Evolutionary conservation across 495 filamentous ascomycete genomes (phyloP).

Genomic region (Schizothecium vesticola): DNA sequence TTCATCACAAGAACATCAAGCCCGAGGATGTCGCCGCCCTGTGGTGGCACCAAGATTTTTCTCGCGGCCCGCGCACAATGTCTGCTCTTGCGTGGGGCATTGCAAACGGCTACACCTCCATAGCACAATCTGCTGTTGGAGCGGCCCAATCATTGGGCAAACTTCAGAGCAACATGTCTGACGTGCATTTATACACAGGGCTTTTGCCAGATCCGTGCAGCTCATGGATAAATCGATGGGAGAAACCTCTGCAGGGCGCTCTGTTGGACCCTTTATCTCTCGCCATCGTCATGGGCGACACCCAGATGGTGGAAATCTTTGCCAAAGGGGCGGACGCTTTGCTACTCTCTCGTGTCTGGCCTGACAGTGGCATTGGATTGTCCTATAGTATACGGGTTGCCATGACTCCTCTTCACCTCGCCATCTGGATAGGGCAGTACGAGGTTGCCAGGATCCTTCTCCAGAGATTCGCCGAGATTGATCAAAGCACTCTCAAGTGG

Average conservation of each 20-base stretch:
- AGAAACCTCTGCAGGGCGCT: no score
- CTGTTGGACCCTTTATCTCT: background rate
- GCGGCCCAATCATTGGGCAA: background rate
- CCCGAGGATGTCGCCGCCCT: no score
- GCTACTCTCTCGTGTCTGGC: no score
- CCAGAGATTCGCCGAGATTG: background rate
- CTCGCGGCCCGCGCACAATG: no score
- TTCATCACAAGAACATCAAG: no score
- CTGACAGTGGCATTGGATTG: no score
- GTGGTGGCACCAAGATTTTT: background rate
- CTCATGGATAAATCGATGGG: no score
- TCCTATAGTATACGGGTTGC: no score
- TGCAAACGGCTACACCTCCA: background rate
- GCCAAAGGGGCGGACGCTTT: background rate
- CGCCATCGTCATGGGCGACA: background rate
- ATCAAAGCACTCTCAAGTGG: background rate
- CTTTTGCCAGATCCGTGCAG: no score
- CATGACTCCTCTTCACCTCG: background rate
- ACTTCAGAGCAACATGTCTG: background rate
- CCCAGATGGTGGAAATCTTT: background rate
- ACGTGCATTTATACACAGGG: no score
- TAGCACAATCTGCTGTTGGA: background rate
- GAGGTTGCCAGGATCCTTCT: background rate
- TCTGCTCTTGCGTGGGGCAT: background rate
- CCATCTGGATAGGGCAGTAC: background rate